Base-by-base conservation (phyloP, 116 monocot genomes). In the Iris pallida region DNA sequence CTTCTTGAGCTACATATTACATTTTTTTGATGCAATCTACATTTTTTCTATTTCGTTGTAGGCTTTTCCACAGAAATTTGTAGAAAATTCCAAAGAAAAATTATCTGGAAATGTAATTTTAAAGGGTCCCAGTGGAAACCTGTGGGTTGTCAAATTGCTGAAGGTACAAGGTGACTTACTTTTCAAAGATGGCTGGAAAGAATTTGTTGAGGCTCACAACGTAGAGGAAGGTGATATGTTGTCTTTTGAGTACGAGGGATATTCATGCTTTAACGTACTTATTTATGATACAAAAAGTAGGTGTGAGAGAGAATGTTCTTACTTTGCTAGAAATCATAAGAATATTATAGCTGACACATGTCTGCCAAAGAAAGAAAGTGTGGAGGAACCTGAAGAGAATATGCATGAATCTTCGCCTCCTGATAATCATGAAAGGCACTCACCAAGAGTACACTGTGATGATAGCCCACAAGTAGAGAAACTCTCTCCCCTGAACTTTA, bases 41-140 rank as follows among this genome's bases (percentile, higher is more conserved):
- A 30, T 30, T 30, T 30, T 30, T 1, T 30, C 30, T 30, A 30
- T 30, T 30, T 30, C 30, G 30, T 30, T 30, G 30, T 57, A 57
- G 57, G 10, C 19, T 57, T 57, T 57, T 57, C 57, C 57, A 57
- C 8, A 19, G 57, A 57, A 57, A 19, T 11, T 57, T 20, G 20
- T 19, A 9, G 20, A 19, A 20, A 11, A 57, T 57, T 57, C 10
- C 20, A 20, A 30, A 30, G 30, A 57, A 57, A 9, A 57, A 19
- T 20, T 57, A 20, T 17, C 57, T 57, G 57, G 20, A 57, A 20
- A 19, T 5, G 11, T 57, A 2, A 57, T 20, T 57, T 57, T 57
- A 7, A 20, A 57, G 57, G 57, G 57, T 57, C 57, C 57, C 17
- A 57, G 57, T 57, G 57, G 57, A 17, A 57, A 57, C 57, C 18